Conservation (phyloP, 805 yeast species). For the Phaffomyces antillensis region DNA sequence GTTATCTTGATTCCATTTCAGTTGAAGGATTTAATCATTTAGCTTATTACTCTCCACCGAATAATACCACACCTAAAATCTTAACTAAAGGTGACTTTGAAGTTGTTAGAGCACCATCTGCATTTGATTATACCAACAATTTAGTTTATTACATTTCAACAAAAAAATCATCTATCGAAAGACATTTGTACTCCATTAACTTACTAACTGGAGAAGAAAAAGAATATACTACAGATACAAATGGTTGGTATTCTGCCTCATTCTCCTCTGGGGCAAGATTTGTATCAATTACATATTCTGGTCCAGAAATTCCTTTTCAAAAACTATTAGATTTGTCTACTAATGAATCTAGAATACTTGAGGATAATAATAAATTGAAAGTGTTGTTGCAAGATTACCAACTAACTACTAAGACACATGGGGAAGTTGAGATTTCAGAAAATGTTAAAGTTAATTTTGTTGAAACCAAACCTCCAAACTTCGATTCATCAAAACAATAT, state of each 20-base stretch:
- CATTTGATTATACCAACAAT: constrained; percentile 46
- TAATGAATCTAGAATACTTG: constrained; percentile 23
- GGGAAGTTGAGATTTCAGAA: constrained; percentile 45
- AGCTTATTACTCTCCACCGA: constrained; percentile 76
- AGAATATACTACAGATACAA: constrained; percentile 30
- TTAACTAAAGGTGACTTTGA: constrained; percentile 86
- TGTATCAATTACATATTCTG: constrained; percentile 61
- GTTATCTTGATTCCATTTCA: constrained; percentile 76
- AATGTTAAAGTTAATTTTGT: constrained; percentile 48
- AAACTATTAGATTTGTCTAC: constrained; percentile 51
- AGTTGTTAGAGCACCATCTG: constrained; percentile 66
- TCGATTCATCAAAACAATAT: constrained; percentile 47
- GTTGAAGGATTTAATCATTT: constrained; percentile 63
- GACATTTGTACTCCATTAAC: constrained; percentile 71
- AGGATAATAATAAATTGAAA: constrained; percentile 36
- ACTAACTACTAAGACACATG: constrained; percentile 48
- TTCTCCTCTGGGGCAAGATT: constrained; percentile 78
- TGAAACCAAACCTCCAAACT: constrained; percentile 73
- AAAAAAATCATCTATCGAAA: constrained; percentile 68
- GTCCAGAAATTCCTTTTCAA: constrained; percentile 80
- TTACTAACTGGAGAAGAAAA: constrained; percentile 36
- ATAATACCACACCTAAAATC: constrained; percentile 42
- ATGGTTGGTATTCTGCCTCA: constrained; percentile 63
- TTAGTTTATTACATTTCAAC: constrained; percentile 64
- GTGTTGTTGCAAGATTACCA: constrained; percentile 36